A percentile compares a stretch with the other conserved stretches of the same genome.
Evolutionary conservation across 495 filamentous ascomycete species (phyloP).

Genomic region (Penicillium paradoxum): DNA sequence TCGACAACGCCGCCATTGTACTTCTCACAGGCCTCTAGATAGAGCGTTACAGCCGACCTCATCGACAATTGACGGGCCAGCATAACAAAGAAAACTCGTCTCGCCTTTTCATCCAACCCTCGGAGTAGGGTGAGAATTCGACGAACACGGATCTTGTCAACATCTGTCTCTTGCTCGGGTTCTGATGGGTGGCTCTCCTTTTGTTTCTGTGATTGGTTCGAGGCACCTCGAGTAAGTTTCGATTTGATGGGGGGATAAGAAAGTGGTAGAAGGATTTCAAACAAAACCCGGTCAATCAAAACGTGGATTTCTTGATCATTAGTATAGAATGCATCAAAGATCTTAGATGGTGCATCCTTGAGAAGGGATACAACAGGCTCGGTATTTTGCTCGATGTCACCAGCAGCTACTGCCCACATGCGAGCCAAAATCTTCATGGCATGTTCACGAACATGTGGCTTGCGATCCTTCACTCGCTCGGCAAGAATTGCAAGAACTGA

Average conservation of each 20-base stretch:
- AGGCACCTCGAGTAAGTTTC: conserved; percentile 54
- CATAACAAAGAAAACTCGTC: conserved; percentile 84
- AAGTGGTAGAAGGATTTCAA: conserved; percentile 78
- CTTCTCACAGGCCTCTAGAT: conserved; percentile 74
- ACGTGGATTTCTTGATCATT: conserved; percentile 85
- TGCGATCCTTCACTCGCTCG: conserved; percentile 84
- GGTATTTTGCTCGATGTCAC: conserved; percentile 79
- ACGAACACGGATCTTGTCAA: conserved; percentile 80
- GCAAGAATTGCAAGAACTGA: conserved; percentile 74
- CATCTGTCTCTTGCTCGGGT: conserved; percentile 53
- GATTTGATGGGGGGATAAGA: conserved; percentile 75
- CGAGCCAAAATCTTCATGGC: conserved; percentile 78
- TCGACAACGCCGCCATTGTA: conserved; percentile 84
- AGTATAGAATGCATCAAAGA: conserved; percentile 83
- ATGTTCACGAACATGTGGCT: conserved; percentile 72
- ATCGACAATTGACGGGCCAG: conserved; percentile 68
- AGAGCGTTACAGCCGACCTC: conserved; percentile 62
- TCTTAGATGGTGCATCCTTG: conserved; percentile 74
- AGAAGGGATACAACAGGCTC: conserved; percentile 67
- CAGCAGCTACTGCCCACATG: conserved; percentile 86
- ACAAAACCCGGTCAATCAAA: conserved; percentile 78
- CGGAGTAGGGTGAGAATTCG: conserved; percentile 76
- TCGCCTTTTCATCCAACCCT: conserved; percentile 71
- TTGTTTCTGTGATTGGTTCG: conserved; percentile 56
- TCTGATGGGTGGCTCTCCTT: conserved; percentile 47